These are phyloP conservation scores for Pseudomonodictys pantanalensis DNA, from an alignment of 495 filamentous ascomycete genomes.

Conservation along the genomic window DNA sequence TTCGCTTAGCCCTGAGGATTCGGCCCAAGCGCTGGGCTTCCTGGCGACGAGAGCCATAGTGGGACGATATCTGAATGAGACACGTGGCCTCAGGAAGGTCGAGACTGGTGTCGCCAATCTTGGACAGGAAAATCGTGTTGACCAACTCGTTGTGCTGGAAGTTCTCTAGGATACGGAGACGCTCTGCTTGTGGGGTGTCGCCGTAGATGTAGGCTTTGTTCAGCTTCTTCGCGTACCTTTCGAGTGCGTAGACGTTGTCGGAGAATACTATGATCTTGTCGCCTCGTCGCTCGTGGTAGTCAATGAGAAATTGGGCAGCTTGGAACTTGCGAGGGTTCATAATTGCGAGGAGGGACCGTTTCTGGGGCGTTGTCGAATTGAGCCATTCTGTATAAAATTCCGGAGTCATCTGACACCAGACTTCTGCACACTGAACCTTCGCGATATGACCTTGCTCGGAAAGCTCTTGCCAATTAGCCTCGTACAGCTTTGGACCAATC, in stretches of 20 bases:
- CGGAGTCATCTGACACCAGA: constrained; percentile 98
- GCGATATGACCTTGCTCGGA: constrained; percentile 96
- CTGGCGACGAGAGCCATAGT: constrained; percentile 96
- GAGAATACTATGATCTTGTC: constrained; percentile 99
- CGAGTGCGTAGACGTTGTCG: constrained; percentile 93
- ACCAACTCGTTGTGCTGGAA: constrained; percentile 93
- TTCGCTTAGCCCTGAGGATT: constrained; percentile 90
- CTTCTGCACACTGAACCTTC: constrained; percentile 95
- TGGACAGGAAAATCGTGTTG: constrained; percentile 96
- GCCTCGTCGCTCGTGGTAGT: constrained; percentile 92
- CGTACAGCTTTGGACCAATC: constrained; percentile 95
- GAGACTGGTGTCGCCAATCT: constrained; percentile 96
- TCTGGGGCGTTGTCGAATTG: constrained; percentile 61
- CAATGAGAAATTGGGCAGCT: constrained; percentile 92
- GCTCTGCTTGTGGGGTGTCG: constrained; percentile 80
- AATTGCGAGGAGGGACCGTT: constrained; percentile 76
- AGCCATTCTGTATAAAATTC: constrained; percentile 98
- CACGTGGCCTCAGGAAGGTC: constrained; percentile 96
- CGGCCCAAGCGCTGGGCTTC: constrained; percentile 93
- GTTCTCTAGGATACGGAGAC: constrained; percentile 86
- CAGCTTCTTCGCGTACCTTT: constrained; percentile 78
- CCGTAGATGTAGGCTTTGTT: constrained; percentile 92
- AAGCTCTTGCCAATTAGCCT: constrained; percentile 99
- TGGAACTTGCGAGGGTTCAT: constrained; percentile 99
- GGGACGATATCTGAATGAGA: constrained; percentile 96